These are phyloP conservation scores for Candida ponderosae DNA, from an alignment of 805 yeast species.

Conservation along the genomic window DNA sequence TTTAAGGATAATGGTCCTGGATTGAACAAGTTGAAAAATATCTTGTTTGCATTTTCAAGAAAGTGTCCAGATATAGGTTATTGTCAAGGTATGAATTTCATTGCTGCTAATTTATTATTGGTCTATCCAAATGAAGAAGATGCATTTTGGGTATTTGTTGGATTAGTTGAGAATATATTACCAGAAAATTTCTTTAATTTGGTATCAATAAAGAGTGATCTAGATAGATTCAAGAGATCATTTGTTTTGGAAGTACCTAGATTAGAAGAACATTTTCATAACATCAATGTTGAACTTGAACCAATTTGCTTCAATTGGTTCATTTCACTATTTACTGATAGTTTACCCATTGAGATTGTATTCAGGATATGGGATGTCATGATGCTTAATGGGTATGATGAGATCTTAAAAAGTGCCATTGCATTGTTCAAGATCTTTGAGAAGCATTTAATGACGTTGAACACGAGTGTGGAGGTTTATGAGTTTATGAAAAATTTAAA, in stretches of 20 bases:
- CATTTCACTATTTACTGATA: conserved; percentile 43
- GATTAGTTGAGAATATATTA: conserved; percentile 38
- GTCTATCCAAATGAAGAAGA: conserved; percentile 39
- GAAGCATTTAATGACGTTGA: conserved; percentile 18
- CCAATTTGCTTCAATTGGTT: conserved; percentile 51
- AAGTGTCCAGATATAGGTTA: conserved; percentile 44
- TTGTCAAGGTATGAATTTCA: conserved; percentile 55
- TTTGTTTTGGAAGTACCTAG: conserved; percentile 32
- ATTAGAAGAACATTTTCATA: conserved; percentile 27
- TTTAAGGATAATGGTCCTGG: conserved; percentile 51
- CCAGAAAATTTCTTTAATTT: conserved; percentile 35
- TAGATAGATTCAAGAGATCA: conserved; percentile 26
- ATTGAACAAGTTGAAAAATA: conserved; percentile 34
- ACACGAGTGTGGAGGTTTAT: conserved; percentile 25
- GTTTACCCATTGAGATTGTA: conserved; percentile 42
- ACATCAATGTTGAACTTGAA: conserved; percentile 34
- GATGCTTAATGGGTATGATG: conserved; percentile 30
- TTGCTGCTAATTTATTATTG: conserved; percentile 43
- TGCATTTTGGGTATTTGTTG: conserved; percentile 45
- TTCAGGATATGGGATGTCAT: conserved; percentile 45
- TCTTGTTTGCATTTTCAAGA: conserved; percentile 41
- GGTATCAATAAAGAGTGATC: conserved; percentile 31
- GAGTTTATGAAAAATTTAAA: conserved; percentile 26
- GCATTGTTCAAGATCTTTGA: conserved; percentile 32
- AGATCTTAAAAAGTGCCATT: conserved; percentile 26